Base-by-base conservation (phyloP, 768 basidiomycete species). In the Amanita exitialis region DNA sequence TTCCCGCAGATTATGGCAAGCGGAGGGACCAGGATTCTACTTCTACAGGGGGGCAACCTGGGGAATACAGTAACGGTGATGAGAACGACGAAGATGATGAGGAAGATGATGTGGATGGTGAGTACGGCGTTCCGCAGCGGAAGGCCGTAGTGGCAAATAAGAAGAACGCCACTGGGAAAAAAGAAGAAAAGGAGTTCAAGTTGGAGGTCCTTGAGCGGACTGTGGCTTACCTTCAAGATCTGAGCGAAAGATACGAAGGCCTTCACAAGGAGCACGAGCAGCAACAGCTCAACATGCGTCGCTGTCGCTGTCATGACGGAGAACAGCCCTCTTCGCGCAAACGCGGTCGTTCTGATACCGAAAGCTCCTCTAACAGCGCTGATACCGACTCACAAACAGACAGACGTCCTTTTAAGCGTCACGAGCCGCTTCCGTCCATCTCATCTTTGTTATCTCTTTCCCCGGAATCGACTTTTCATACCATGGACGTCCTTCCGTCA, bases 151-250 rank as follows among this genome's bases (percentile, higher is more conserved):
- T 57, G 32, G 61, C 65, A 23, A 60, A 68, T 36, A 62, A 67
- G 38, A 57, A 59, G 23, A 60, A 67, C 35, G 60, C 66, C 36
- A 56, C 58, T 13, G 66, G 73, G 3, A 82, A 79, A 59, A 71
- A 72, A 48, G 70, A 73, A 53, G 87, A 85, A 58, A 88, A 88
- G 61, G 90, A 94, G 66, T 94, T 92, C 74, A 95, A 94, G 68
- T 74, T 95, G 21, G 92, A 94, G 68, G 86, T 93, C 43, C 77
- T 94, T 46, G 81, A 90, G 54, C 71, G 87, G 59, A 90, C 90
- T 0, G 90, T 94, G 10, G 64, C 78, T 1, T 90, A 82, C 66
- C 76, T 93, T 66, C 75, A 84, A 65, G 80, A 85, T 53, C 73
- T 93, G 38, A 68, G 86, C 3, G 66, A 69, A 28, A 75, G 71